Base-by-base conservation (phyloP, 2,329 filamentous ascomycete species). In the Hypoxylon sp. region DNA sequence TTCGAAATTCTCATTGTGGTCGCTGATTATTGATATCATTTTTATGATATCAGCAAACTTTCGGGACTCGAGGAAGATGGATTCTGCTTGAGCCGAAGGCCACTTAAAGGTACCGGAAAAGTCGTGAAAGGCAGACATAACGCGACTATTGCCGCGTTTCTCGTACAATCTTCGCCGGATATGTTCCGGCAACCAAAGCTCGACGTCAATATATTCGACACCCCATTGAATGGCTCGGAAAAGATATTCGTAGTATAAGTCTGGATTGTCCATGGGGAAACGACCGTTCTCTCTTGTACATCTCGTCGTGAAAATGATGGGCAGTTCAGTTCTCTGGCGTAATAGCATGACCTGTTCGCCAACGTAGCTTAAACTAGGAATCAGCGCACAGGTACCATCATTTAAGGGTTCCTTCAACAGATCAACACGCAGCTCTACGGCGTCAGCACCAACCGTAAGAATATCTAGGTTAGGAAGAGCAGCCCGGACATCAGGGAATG, bases 91-190 rank as follows among this genome's bases (percentile, higher is more conserved):
- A 6, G 87, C 81, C 0, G 92, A 93, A 0, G 91, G 91, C 93
- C 93, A 97, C 75, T 91, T 92, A 85, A 95, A 95, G 0, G 85
- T 90, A 1, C 93, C 92, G 0, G 92, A 94, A 76, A 95, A 95
- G 81, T 96, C 93, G 78, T 97, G 94, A 76, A 95, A 96, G 11
- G 94, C 93, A n/a, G 93, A 95, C 83, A 97, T 94, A 79, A 97
- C 94, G 72, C 91, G 91, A 75, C 91, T 95, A 80, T 90, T 92
- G 1, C 93, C 93, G 72, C 91, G 91, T 60, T 88, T 85, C 72
- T 91, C 88, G 59, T 89, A 91, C 8, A 97, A 81, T 66, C 84
- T 86, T 69, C 85, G 85, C 69, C 93, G 86, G 62, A 97, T 92
- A 6, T 88, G 83, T 77, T 95, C 92, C 0, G 93, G 93, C 40